Evolutionary conservation across 306 rosid species (phyloP).

Genomic region (Sphenostylis stenocarpa): DNA sequence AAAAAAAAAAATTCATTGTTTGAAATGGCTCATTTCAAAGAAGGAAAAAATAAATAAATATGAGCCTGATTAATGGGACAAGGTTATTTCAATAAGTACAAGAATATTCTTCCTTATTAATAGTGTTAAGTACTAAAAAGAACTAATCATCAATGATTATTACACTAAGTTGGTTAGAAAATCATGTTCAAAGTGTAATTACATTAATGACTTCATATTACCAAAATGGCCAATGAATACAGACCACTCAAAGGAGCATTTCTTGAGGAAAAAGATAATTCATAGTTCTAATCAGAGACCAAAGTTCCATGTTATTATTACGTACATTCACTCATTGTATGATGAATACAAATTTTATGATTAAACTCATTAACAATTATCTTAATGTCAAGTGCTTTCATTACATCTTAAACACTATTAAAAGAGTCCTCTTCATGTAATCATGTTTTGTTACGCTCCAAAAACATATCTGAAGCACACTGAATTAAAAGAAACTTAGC

Average conservation of each 20-base stretch:
- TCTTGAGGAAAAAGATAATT: neutral
- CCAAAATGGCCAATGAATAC: neutral
- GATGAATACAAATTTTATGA: constrained; percentile 4
- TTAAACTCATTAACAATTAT: constrained; percentile 20
- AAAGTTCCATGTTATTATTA: neutral
- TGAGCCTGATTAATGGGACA: too few species aligned
- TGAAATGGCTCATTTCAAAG: too few species aligned
- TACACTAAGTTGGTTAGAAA: too few species aligned
- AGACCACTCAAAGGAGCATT: neutral
- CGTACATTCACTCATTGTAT: neutral
- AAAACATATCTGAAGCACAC: constrained; percentile 22
- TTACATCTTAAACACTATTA: neutral
- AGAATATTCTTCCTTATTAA: too few species aligned
- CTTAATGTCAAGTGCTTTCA: constrained; percentile 1
- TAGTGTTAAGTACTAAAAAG: too few species aligned
- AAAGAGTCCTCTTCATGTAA: neutral
- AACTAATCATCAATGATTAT: too few species aligned
- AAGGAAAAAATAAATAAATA: too few species aligned
- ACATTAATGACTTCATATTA: neutral
- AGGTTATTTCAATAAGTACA: too few species aligned
- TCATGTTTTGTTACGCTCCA: constrained; percentile 28
- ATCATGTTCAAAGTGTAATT: neutral
- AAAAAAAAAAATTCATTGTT: too few species aligned
- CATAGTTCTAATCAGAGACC: constrained; percentile 1
- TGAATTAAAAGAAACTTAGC: constrained; percentile 45